Percentiles rank a stretch among this genome's conserved stretches.
phyloP scores from a whole-genome alignment of 768 basidiomycete genomes.

The Suillus discolor region DNA sequence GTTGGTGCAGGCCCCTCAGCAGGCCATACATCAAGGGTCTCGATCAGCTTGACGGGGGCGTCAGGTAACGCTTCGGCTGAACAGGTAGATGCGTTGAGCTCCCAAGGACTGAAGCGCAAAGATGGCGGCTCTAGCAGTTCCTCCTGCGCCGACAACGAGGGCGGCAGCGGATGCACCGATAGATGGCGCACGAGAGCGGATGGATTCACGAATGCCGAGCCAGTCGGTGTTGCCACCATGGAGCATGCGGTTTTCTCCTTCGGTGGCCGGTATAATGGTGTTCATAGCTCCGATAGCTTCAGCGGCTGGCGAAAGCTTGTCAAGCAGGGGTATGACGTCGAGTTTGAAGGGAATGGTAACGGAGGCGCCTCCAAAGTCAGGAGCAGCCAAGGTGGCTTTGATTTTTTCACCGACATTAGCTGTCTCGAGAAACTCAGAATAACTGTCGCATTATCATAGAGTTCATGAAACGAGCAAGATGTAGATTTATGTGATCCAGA shows the following conservation, averaged over 20 bases:
- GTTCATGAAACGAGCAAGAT: no score
- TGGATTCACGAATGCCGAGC: conserved; percentile 75
- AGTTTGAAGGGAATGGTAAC: conserved; percentile 97
- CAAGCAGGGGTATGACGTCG: conserved; percentile 82
- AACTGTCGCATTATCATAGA: neutral
- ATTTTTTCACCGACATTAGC: conserved; percentile 64
- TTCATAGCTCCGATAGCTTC: conserved; percentile 92
- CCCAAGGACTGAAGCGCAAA: conserved; percentile 79
- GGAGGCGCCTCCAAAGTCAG: conserved; percentile 91
- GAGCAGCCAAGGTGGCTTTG: conserved; percentile 57
- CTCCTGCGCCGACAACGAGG: conserved; percentile 93
- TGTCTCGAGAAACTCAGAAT: conserved; percentile 67
- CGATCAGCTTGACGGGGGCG: conserved; percentile 60
- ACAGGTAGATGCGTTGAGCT: conserved; percentile 75
- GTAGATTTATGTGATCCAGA: no score
- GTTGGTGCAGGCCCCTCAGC: conserved; percentile 49
- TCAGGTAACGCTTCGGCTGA: conserved; percentile 77
- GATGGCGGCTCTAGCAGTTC: conserved; percentile 92
- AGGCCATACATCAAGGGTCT: conserved; percentile 58
- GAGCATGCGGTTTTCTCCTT: conserved; percentile 47
- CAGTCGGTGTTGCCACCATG: conserved; percentile 97
- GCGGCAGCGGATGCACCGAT: conserved; percentile 44
- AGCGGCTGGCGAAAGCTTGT: conserved; percentile 79
- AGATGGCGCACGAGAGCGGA: conserved; percentile 45
- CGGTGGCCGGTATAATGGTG: conserved; percentile 68